A percentile compares a stretch with the other conserved stretches of the same genome.
Evolutionary conservation across 768 basidiomycete genomes (phyloP).

Genomic region (Hericium rajendrae): DNA sequence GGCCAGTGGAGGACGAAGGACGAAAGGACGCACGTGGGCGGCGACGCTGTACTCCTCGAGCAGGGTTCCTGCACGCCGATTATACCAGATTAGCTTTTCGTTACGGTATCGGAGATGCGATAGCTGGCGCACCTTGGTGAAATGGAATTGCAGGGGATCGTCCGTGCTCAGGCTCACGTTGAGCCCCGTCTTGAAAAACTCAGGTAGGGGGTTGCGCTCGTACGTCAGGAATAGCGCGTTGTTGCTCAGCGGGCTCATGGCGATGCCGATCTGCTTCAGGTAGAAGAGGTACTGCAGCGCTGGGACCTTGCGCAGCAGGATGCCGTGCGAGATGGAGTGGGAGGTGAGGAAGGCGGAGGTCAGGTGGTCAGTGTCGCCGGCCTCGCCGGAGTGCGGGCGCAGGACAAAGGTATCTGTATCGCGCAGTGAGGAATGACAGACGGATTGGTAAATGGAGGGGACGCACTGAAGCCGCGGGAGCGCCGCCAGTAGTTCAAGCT

Average conservation of each 20-base stretch:
- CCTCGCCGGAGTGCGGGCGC: constrained; percentile 95
- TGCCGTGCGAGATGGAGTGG: constrained; percentile 99
- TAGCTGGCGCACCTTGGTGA: constrained; percentile 64
- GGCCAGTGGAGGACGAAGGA: neutral
- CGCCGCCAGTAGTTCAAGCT: constrained; percentile 92
- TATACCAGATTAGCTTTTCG: neutral
- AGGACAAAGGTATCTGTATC: constrained; percentile 80
- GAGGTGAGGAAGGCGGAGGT: constrained; percentile 93
- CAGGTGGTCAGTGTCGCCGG: constrained; percentile 95
- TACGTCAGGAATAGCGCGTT: constrained; percentile 96
- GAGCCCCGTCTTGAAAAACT: constrained; percentile 92
- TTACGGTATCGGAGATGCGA: neutral
- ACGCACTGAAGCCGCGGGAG: constrained; percentile 82
- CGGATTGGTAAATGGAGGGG: neutral
- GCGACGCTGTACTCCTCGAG: constrained; percentile 98
- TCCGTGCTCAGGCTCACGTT: constrained; percentile 96
- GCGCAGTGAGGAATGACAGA: constrained; percentile 1
- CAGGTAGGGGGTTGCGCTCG: constrained; percentile 93
- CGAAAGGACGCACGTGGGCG: constrained; percentile 59
- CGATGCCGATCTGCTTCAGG: constrained; percentile 94
- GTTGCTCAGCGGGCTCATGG: constrained; percentile 97
- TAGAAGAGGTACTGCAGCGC: constrained; percentile 97
- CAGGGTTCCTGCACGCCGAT: constrained; percentile 61
- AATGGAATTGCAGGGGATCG: constrained; percentile 94
- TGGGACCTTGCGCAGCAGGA: constrained; percentile 93